Evolutionary conservation across 805 yeast genomes (phyloP).

Genomic region (Candida lessepsii): DNA sequence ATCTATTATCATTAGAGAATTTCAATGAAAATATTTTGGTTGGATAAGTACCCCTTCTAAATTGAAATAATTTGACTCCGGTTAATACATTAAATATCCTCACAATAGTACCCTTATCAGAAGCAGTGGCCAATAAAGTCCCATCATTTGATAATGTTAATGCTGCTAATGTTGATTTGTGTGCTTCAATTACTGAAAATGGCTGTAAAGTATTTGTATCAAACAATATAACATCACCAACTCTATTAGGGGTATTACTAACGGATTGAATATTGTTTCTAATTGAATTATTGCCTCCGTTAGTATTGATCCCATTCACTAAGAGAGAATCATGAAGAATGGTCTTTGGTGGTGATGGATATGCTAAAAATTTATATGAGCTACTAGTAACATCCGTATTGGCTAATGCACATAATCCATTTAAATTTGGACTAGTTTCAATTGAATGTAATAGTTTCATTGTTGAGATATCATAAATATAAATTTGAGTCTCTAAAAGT

Average conservation of each 20-base stretch:
- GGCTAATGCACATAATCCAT: slow-evolving; percentile 64
- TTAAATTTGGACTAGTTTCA: slow-evolving; percentile 42
- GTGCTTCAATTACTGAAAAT: slow-evolving; percentile 80
- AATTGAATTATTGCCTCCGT: slow-evolving; percentile 39
- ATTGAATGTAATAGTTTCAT: slow-evolving; percentile 45
- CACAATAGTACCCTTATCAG: slow-evolving; percentile 85
- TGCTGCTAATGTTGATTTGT: slow-evolving; percentile 70
- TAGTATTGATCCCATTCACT: slow-evolving; percentile 40
- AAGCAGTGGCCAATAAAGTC: slow-evolving; percentile 79
- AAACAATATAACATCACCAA: slow-evolving; percentile 76
- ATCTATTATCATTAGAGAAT: slow-evolving; percentile 68
- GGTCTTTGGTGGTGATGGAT: slow-evolving; percentile 73
- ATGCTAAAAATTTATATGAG: slow-evolving; percentile 58
- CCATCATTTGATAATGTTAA: slow-evolving; percentile 75
- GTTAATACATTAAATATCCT: slow-evolving; percentile 72
- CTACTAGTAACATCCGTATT: slow-evolving; percentile 18
- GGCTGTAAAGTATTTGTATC: slow-evolving; percentile 76
- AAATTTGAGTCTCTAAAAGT: slow-evolving; percentile 43
- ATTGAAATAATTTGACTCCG: slow-evolving; percentile 65
- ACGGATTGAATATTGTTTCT: slow-evolving; percentile 41
- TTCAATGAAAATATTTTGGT: slow-evolving; percentile 74
- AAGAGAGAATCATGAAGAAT: slow-evolving; percentile 42
- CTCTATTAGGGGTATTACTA: slow-evolving; percentile 42
- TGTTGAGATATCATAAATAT: slow-evolving; percentile 39
- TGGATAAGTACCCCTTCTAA: slow-evolving; percentile 83